Percentiles rank a stretch among this genome's conserved stretches.
Evolutionary conservation across 1,284 basidiomycete genomes (phyloP).

Genomic region (Boletus sp.): DNA sequence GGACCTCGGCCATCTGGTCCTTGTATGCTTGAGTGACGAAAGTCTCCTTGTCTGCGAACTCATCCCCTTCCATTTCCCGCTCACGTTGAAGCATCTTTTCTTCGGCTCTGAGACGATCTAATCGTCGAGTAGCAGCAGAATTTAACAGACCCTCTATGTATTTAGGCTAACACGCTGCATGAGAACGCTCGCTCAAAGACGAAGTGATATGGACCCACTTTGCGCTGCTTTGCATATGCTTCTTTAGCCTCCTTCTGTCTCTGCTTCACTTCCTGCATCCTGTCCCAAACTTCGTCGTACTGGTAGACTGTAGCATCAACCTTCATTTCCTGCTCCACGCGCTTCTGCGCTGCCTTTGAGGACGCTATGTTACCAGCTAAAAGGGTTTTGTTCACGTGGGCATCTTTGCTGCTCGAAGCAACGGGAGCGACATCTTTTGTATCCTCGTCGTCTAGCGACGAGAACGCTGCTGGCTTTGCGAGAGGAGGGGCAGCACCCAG

Average conservation of each 20-base stretch:
- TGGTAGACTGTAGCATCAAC: slow-evolving; percentile 87
- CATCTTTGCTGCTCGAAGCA: slow-evolving; percentile 37
- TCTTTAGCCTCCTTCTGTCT: slow-evolving; percentile 74
- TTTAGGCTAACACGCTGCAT: slow-evolving; percentile 64
- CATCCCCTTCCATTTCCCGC: slow-evolving; percentile 88
- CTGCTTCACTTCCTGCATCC: slow-evolving; percentile 85
- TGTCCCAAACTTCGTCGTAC: slow-evolving; percentile 96
- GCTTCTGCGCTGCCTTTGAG: slow-evolving; percentile 59
- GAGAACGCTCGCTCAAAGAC: slow-evolving; percentile 13
- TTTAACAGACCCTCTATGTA: slow-evolving; percentile 83
- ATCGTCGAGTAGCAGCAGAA: slow-evolving; percentile 82
- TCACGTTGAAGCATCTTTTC: slow-evolving; percentile 97
- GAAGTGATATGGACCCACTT: slow-evolving; percentile 45
- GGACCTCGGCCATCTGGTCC: slow-evolving; percentile 91
- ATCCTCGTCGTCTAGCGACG: slow-evolving; percentile 60
- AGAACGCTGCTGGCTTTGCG: slow-evolving; percentile 59
- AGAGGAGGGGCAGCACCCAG: slow-evolving; percentile 53
- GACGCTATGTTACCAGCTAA: slow-evolving; percentile 55
- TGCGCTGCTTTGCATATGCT: slow-evolving; percentile 64
- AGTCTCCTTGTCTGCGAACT: slow-evolving; percentile 91
- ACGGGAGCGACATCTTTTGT: slow-evolving; percentile 47
- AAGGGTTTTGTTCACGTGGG: slow-evolving; percentile 47
- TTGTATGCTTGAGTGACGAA: slow-evolving; percentile 98
- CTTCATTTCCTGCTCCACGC: slow-evolving; percentile 71
- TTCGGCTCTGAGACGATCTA: slow-evolving; percentile 93